phyloP scores from a whole-genome alignment of 176 grass and related monocot species.

The Panicum miliaceum region DNA sequence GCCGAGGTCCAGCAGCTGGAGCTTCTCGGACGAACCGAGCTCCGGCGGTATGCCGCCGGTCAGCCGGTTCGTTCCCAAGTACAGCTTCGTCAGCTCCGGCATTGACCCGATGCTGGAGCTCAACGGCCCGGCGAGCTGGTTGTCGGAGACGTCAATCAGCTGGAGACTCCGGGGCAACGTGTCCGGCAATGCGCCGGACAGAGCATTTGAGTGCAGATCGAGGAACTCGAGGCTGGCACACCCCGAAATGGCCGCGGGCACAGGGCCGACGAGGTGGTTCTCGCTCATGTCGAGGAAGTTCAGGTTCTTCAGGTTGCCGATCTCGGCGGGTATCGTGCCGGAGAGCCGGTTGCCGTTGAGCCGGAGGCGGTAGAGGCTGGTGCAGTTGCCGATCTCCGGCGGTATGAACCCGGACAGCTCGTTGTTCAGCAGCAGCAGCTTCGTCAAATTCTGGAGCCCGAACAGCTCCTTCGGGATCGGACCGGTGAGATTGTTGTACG shows the following conservation, averaged over 20 bases:
- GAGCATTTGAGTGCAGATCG: constrained; percentile 82
- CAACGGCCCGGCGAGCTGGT: constrained; percentile 65
- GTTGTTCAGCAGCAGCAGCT: constrained; percentile 80
- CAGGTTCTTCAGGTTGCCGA: constrained; percentile 69
- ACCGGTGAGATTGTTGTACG: constrained; percentile 85
- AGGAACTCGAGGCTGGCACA: constrained; percentile 81
- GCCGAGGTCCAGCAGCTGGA: constrained; percentile 82
- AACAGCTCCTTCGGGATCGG: constrained; percentile 74
- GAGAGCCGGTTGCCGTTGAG: constrained; percentile 76
- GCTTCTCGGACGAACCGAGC: constrained; percentile 78
- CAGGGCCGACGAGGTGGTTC: constrained; percentile 68
- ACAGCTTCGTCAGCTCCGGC: constrained; percentile 84
- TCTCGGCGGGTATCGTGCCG: constrained; percentile 71
- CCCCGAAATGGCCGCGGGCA: constrained; percentile 65
- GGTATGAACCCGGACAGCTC: constrained; percentile 80
- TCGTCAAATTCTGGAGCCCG: constrained; percentile 81
- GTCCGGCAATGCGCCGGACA: constrained; percentile 66
- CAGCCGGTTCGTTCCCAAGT: constrained; percentile 61
- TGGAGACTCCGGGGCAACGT: constrained; percentile 72
- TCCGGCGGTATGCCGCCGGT: constrained; percentile 63
- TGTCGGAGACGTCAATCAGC: constrained; percentile 81
- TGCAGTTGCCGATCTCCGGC: constrained; percentile 84
- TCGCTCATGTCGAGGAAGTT: constrained; percentile 92
- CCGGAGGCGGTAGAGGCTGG: constrained; percentile 77
- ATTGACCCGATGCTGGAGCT: constrained; percentile 52